phyloP scores from a whole-genome alignment of 2,329 filamentous ascomycete genomes.

The Gyromitra esculenta region DNA sequence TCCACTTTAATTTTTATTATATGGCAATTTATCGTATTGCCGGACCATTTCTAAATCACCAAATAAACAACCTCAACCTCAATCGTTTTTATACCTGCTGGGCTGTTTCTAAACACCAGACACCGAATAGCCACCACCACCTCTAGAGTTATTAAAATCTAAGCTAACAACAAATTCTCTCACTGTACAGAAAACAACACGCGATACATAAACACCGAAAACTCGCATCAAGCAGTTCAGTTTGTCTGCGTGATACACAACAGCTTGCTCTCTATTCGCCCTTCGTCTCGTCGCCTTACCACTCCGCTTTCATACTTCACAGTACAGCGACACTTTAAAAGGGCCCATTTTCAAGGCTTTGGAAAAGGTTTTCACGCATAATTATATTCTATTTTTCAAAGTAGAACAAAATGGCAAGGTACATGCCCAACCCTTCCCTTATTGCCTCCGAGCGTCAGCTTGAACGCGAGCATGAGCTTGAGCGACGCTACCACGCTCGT shows the following conservation, averaged over 20 bases:
- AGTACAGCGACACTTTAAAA: constrained; percentile 21
- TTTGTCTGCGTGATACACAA: constrained; percentile 8
- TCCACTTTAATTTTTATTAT: constrained; percentile 7
- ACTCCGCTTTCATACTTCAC: constrained; percentile 23
- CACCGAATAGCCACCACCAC: constrained; percentile 14
- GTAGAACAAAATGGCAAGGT: constrained; percentile 50
- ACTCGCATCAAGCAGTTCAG: constrained; percentile 21
- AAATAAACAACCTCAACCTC: constrained; percentile 24
- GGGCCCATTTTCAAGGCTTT: constrained; percentile 19
- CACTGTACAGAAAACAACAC: constrained; percentile 24
- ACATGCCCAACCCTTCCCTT: constrained; percentile 28
- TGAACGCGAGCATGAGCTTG: constrained; percentile 35
- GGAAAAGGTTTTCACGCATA: constrained; percentile 2
- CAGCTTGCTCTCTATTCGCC: constrained; percentile 12
- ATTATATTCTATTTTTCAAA: constrained; percentile 23
- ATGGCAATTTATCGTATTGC: constrained; percentile 1
- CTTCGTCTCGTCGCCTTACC: constrained; percentile 6
- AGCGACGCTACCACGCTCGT: constrained; percentile 24
- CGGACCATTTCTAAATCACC: constrained; percentile 27
- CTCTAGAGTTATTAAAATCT: constrained; percentile 27
- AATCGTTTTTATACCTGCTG: constrained; percentile 20
- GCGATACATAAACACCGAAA: constrained; percentile 35
- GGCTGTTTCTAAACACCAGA: constrained; percentile 29
- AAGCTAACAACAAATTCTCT: constrained; percentile 39
- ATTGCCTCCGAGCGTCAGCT: constrained; percentile 22